These are phyloP conservation scores for Fistulifera solaris DNA, from an alignment of 108 stramenopile species.

Conservation along the genomic window DNA sequence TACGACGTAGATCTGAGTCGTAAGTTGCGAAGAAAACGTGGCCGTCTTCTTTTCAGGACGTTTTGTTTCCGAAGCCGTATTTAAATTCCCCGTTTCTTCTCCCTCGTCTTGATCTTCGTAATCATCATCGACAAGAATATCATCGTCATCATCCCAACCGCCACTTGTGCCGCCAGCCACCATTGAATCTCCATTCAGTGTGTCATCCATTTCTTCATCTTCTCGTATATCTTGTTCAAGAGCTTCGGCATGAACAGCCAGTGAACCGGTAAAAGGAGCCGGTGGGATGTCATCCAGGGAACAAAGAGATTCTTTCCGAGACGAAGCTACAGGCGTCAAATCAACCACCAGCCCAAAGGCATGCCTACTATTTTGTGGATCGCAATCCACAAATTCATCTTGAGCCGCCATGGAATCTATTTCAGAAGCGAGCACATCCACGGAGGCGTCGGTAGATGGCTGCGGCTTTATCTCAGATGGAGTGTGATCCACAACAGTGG, in stretches of 20 bases:
- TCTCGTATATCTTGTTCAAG: constrained; percentile 20
- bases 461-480: constrained; percentile 3
- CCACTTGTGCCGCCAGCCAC: background rate
- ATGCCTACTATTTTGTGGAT: background rate
- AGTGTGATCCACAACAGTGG: constrained; percentile 15
- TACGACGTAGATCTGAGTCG: background rate
- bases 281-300: constrained; percentile 2
- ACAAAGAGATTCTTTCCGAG: too few species aligned
- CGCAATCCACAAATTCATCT: constrained; percentile 4
- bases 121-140: background rate
- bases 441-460: constrained; percentile 1
- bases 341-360: constrained; percentile 8
- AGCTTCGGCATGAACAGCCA: constrained; percentile 7
- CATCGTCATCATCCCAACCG: constrained; percentile 12
- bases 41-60: background rate
- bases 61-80: constrained; percentile 2
- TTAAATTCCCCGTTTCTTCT: constrained; percentile 4
- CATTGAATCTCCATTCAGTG: background rate
- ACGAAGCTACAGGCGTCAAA: constrained; percentile 1
- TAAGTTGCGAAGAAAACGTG: background rate
- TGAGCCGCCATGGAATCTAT: background rate
- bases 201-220: constrained; percentile 34
- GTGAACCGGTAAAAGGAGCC: constrained; percentile 2
- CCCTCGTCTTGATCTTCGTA: background rate
- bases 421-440: constrained; percentile 5